Base-by-base conservation (phyloP, 176 grass and related monocot genomes). In the Paspalum vaginatum region DNA sequence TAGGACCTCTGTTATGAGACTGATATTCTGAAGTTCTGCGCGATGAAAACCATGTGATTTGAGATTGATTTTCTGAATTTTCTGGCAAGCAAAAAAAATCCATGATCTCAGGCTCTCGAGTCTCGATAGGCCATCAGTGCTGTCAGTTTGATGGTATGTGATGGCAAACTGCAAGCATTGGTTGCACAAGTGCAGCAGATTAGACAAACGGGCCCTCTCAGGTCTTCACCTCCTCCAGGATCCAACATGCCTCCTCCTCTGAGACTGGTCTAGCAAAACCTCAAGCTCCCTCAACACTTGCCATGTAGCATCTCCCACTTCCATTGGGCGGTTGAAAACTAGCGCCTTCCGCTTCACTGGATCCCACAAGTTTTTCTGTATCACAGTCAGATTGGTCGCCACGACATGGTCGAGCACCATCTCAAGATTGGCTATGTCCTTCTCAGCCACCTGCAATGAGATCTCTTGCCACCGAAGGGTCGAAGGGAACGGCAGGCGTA, bases 301-400 rank as follows among this genome's bases (percentile, higher is more conserved):
- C 95, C 95, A 98, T 81, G 95, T 94, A 56, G 92, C 92, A 60
- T 98, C 95, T 8, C 95, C 95, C 20, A 77, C 83, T 76, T 81
- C 47, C 46, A 89, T 75, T 6, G 72, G 89, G 13, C 79, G 85
- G 37, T 91, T 86, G 54, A 94, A 98, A 42, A 98, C 68, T 20
- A 98, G 70, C 2, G 81, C 92, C 24, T 80, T 85, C 3, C 90
- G 75, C 65, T 86, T 94, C n/a, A 75, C 70, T 14, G 92, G 95
- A 44, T 98, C 92, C 95, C 92, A 98, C 61, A 98, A 64, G 54
- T 92, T 98, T 78, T 85, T 85, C 81, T 94, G 95, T 76, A 98
- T 94, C 9, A 4, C 38, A 1, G 87, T 88, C 7, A 98, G 83
- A 71, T 98, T 98, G 2, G 95, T 98, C 27, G 79, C 88, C 60